These are phyloP conservation scores for Vararia minispora DNA, from an alignment of 768 basidiomycete genomes.

Conservation along the genomic window DNA sequence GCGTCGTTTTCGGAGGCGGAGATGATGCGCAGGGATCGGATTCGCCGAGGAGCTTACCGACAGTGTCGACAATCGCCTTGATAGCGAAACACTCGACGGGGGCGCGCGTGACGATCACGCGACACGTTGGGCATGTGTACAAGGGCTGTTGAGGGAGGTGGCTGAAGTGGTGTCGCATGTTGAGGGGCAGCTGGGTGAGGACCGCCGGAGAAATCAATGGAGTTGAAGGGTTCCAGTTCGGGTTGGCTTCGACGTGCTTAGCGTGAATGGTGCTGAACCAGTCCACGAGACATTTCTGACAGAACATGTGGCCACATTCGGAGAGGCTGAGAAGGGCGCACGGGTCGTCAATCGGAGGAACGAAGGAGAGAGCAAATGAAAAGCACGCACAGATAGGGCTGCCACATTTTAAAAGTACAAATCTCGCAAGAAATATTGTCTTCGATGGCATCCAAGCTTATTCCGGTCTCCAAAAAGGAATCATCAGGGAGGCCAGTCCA, in stretches of 20 bases:
- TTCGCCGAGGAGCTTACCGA: constrained; percentile 41
- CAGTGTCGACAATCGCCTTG: constrained; percentile 41
- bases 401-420: constrained; percentile 54
- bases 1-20: background rate
- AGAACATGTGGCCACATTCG: constrained; percentile 61
- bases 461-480: background rate
- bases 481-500: background rate
- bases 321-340: constrained; percentile 33
- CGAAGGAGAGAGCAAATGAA: background rate
- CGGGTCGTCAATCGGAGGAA: constrained; percentile 1
- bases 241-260: constrained; percentile 37
- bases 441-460: constrained; percentile 24
- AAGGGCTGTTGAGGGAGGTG: constrained; percentile 26
- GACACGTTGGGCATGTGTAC: constrained; percentile 62
- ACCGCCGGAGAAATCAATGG: constrained; percentile 8
- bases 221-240: constrained; percentile 30
- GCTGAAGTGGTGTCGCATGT: background rate
- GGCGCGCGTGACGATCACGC: constrained; percentile 32
- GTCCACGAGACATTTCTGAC: constrained; percentile 46
- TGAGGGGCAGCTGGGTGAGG: background rate
- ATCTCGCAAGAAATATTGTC: constrained; percentile 54
- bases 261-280: constrained; percentile 38
- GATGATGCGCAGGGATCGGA: constrained; percentile 23
- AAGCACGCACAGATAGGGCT: constrained; percentile 55
- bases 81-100: constrained; percentile 54